These are phyloP conservation scores for Penicillium antarcticum DNA, from an alignment of 495 filamentous ascomycete species.

Conservation along the genomic window DNA sequence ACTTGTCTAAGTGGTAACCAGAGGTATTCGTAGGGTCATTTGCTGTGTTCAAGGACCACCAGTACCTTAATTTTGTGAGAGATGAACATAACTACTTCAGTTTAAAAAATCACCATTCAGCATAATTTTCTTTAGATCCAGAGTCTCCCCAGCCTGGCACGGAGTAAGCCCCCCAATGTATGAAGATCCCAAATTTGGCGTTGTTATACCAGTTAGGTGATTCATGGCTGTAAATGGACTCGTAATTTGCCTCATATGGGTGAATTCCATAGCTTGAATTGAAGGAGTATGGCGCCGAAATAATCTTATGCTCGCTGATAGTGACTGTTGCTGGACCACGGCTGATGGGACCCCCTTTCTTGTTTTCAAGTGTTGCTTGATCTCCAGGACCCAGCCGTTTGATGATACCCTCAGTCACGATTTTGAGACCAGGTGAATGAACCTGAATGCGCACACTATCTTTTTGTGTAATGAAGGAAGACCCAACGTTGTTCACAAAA, in stretches of 20 bases:
- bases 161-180: conserved; percentile 54
- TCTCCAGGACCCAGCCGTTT: conserved; percentile 52
- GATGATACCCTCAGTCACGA: conserved; percentile 34
- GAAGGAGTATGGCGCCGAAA: conserved; percentile 22
- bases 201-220: conserved; percentile 51
- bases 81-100: neutral
- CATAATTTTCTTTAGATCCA: conserved; percentile 47
- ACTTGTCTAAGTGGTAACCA: conserved; percentile 47
- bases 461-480: conserved; percentile 35
- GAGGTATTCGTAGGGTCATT: conserved; percentile 33
- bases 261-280: conserved; percentile 32
- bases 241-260: conserved; percentile 31
- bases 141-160: conserved; percentile 56
- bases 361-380: conserved; percentile 43
- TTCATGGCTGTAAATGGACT: conserved; percentile 44
- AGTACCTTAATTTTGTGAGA: conserved; percentile 22
- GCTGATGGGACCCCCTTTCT: conserved; percentile 7
- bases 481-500: conserved; percentile 48
- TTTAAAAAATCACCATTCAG: conserved; percentile 42
- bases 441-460: conserved; percentile 35
- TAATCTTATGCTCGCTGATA: conserved; percentile 23
- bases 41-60: conserved; percentile 36
- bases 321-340: conserved; percentile 25
- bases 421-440: conserved; percentile 33
- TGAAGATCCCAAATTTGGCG: conserved; percentile 56